These are phyloP conservation scores for Neoboletus brunneissimus DNA, from an alignment of 768 basidiomycete genomes.

Conservation along the genomic window DNA sequence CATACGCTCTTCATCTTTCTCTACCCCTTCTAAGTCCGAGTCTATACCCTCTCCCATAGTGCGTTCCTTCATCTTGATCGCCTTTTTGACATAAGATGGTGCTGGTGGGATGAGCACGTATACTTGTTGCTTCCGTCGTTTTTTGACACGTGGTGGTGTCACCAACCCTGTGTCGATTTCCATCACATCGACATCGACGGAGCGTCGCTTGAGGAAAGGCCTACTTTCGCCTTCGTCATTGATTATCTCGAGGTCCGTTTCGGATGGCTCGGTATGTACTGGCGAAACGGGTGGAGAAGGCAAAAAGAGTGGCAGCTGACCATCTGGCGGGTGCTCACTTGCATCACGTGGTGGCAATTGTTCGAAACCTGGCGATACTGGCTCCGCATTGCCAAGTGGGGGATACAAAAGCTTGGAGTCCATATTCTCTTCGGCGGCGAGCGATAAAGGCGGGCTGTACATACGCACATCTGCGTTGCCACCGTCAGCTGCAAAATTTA, in stretches of 20 bases:
- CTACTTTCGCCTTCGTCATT: slow-evolving; percentile 2
- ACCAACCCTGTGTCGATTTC: slow-evolving; percentile 1
- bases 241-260: slow-evolving; percentile 21
- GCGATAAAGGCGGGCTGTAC: slow-evolving; percentile 15
- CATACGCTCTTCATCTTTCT: slow-evolving; percentile 32
- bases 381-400: neutral
- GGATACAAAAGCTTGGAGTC: slow-evolving; percentile 9
- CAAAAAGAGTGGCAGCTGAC: slow-evolving; percentile 45
- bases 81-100: slow-evolving; percentile 21
- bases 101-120: slow-evolving; percentile 32
- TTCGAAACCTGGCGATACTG: slow-evolving; percentile 4
- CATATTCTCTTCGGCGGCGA: slow-evolving; percentile 9
- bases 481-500: neutral
- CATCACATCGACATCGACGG: slow-evolving; percentile 13
- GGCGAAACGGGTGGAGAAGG: slow-evolving; percentile 45
- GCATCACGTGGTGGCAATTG: slow-evolving; percentile 13
- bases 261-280: slow-evolving; percentile 16
- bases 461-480: slow-evolving; percentile 22
- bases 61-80: slow-evolving; percentile 17
- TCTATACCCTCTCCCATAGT: slow-evolving; percentile 14
- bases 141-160: slow-evolving; percentile 11
- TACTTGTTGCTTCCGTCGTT: slow-evolving; percentile 24
- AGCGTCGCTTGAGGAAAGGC: slow-evolving; percentile 22
- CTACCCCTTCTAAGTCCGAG: slow-evolving; percentile 16
- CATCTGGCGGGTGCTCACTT: slow-evolving; percentile 8